phyloP scores from a whole-genome alignment of 2,329 filamentous ascomycete species.

The Botrytis cinerea region DNA sequence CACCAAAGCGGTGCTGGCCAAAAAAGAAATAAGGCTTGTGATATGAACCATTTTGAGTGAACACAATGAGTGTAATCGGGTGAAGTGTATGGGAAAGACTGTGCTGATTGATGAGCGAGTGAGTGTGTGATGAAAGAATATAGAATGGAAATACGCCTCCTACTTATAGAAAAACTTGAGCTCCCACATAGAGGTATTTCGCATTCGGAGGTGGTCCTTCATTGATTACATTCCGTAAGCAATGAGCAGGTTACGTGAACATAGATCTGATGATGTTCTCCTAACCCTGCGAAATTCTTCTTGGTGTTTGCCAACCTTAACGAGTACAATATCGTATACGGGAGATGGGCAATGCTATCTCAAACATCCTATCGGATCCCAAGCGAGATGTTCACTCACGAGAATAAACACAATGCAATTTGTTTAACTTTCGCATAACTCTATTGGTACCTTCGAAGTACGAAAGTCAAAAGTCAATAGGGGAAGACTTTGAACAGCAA shows the following conservation, averaged over 20 bases:
- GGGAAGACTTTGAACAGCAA: not conserved
- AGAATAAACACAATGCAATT: not conserved
- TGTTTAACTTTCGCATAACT: not conserved
- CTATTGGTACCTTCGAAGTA: not conserved
- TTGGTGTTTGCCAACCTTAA: not conserved
- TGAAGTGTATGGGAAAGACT: not conserved
- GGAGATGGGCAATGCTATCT: not conserved
- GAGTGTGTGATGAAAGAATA: not conserved
- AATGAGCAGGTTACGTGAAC: not conserved
- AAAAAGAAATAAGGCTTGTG: not conserved
- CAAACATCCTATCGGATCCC: not conserved
- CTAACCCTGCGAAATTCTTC: not conserved
- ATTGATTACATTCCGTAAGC: too few species aligned
- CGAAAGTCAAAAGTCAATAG: not conserved
- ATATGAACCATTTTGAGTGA: not conserved
- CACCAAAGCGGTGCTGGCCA: not conserved
- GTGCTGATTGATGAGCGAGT: not conserved
- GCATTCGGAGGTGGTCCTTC: too few species aligned
- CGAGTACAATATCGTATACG: not conserved
- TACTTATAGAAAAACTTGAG: slow-evolving; percentile 2
- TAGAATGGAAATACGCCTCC: not conserved
- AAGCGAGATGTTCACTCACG: not conserved
- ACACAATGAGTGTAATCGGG: too few species aligned
- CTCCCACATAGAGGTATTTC: not conserved
- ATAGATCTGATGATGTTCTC: not conserved